Conservation (phyloP, 2,329 filamentous ascomycete species). For the Colletotrichum destructivum region DNA sequence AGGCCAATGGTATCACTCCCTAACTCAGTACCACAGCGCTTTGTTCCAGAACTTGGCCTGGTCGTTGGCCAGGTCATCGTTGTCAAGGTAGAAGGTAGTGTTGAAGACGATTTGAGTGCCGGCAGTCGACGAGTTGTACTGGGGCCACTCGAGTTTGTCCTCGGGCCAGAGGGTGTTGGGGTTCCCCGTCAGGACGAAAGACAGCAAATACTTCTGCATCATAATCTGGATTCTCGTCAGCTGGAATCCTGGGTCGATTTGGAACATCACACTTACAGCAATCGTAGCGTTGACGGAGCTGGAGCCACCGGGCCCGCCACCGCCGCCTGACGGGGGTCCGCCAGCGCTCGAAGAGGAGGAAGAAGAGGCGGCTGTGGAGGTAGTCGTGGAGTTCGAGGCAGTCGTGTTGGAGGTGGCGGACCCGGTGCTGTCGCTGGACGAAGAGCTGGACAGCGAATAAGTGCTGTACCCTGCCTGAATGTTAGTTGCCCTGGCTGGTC, state of each 20-base stretch:
- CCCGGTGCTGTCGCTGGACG: neutral
- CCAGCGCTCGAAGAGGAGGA: neutral
- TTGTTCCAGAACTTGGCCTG: constrained; percentile 30
- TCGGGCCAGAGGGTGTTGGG: constrained; percentile 26
- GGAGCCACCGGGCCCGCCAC: constrained; percentile 6
- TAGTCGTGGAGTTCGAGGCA: constrained; percentile 1
- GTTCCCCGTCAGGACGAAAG: constrained; percentile 16
- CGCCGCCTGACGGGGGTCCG: constrained; percentile 10
- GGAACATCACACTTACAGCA: neutral
- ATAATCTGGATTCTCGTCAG: constrained; percentile 7
- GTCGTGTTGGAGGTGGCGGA: neutral
- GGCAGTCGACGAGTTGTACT: constrained; percentile 24
- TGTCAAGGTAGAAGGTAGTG: constrained; percentile 21
- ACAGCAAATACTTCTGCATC: constrained; percentile 34
- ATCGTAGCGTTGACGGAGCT: constrained; percentile 25
- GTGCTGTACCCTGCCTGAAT: constrained; percentile 5
- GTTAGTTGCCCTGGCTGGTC: neutral
- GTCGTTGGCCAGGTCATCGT: constrained; percentile 23
- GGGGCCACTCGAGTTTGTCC: constrained; percentile 30
- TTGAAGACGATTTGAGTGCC: constrained; percentile 27
- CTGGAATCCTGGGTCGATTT: neutral
- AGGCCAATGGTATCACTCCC: too few relatives aligned
- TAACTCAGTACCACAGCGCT: constrained; percentile 13
- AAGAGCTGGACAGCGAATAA: constrained; percentile 7
- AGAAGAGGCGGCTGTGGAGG: constrained; percentile 2